Evolutionary conservation across 2,329 filamentous ascomycete genomes (phyloP).

Genomic region (Xylaria sp.): DNA sequence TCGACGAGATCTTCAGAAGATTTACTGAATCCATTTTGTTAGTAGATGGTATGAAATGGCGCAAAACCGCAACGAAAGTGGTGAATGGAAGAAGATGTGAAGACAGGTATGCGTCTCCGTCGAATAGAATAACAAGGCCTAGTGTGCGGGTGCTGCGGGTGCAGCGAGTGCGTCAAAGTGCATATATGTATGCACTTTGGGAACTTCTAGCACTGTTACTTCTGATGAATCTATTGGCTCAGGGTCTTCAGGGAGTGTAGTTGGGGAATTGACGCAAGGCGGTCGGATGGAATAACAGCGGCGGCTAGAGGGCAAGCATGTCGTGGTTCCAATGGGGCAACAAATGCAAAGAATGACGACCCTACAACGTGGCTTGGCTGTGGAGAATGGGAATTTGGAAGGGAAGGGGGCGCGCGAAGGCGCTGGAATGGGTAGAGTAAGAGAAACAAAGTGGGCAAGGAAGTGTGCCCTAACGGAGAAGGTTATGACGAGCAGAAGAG

Average conservation of each 20-base stretch:
- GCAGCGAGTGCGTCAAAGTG: not conserved
- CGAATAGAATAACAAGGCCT: not conserved
- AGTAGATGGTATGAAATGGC: conserved; percentile 12
- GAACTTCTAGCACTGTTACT: conserved; percentile 3
- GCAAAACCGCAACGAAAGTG: not conserved
- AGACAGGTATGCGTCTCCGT: not conserved
- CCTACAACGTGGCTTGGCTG: conserved; percentile 5
- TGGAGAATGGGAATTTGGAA: conserved; percentile 15
- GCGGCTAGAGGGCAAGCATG: conserved; percentile 16
- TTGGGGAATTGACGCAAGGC: conserved; percentile 10
- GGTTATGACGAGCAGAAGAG: not conserved
- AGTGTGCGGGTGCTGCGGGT: not conserved
- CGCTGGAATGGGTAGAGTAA: not conserved
- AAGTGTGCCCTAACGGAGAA: not conserved
- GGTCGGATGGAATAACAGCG: not conserved
- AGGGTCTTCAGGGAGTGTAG: not conserved
- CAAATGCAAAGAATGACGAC: conserved; percentile 5
- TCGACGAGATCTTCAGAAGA: conserved; percentile 29
- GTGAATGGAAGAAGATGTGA: conserved; percentile 3
- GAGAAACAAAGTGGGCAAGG: too few relatives aligned
- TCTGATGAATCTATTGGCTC: not conserved
- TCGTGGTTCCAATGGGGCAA: not conserved
- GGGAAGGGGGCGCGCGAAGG: not conserved
- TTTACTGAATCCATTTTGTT: conserved; percentile 40
- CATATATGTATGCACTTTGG: not conserved